These are phyloP conservation scores for Eutrema salsugineum DNA, from an alignment of 441 rosid species.

Conservation along the genomic window DNA sequence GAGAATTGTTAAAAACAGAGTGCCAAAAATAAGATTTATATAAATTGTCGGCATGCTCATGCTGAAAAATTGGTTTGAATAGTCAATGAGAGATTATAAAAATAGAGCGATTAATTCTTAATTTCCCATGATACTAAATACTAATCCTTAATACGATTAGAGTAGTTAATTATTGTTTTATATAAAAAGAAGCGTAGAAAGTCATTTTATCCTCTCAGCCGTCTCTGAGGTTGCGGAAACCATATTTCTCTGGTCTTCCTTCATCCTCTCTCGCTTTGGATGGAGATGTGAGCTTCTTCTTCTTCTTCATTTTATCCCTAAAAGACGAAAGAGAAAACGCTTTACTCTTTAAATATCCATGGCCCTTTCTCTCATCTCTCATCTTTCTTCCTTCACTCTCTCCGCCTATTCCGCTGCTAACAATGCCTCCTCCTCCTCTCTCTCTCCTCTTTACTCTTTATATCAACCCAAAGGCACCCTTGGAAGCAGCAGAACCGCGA, in stretches of 20 bases:
- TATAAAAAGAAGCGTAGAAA: not conserved
- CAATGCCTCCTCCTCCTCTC: constrained; percentile 41
- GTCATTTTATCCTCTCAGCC: constrained; percentile 10
- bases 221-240: constrained; percentile 10
- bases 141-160: not conserved
- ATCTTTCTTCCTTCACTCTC: constrained; percentile 29
- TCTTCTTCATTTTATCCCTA: not conserved
- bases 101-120: not conserved
- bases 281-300: constrained; percentile 30
- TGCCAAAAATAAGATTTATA: not conserved
- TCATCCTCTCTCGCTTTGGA: constrained; percentile 17
- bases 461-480: constrained; percentile 23
- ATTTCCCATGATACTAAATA: no score
- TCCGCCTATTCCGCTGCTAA: constrained; percentile 38
- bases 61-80: not conserved
- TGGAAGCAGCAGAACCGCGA: not conserved
- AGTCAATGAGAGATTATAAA: not conserved
- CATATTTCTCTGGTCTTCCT: constrained; percentile 46
- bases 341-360: not conserved
- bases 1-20: not conserved
- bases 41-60: not conserved
- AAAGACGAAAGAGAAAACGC: not conserved
- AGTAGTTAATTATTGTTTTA: not conserved
- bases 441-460: constrained; percentile 29
- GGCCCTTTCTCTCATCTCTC: constrained; percentile 29